Percentiles rank a stretch among this genome's conserved stretches.
These are phyloP conservation scores for Linnemannia elongata DNA, from an alignment of 192 early-diverging fungal species.

Conservation along the genomic window DNA sequence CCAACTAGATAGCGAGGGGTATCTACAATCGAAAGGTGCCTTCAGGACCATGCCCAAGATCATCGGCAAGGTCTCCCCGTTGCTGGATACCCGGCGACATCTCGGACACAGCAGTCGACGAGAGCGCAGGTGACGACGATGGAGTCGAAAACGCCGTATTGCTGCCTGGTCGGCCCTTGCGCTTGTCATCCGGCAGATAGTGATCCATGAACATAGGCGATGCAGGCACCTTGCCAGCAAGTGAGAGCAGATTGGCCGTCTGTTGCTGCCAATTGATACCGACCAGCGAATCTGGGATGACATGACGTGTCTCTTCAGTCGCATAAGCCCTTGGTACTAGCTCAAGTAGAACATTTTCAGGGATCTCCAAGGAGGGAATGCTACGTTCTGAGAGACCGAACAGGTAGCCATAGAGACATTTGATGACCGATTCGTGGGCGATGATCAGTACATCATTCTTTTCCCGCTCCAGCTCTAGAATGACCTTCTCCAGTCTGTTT, in stretches of 20 bases:
- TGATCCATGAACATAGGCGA: conserved; percentile 41
- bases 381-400: conserved; percentile 77
- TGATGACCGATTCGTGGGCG: conserved; percentile 81
- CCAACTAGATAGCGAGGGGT: background rate
- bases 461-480: conserved; percentile 86
- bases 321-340: conserved; percentile 83
- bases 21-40: conserved; percentile 15
- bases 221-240: conserved; percentile 43
- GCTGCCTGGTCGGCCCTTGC: conserved; percentile 3
- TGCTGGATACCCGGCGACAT: background rate
- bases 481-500: conserved; percentile 81
- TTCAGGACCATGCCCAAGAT: conserved; percentile 27
- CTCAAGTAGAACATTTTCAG: conserved; percentile 78
- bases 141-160: conserved; percentile 16
- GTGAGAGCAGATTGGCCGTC: conserved; percentile 24
- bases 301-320: conserved; percentile 69
- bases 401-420: conserved; percentile 85
- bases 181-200: conserved; percentile 34
- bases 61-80: background rate
- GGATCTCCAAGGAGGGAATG: conserved; percentile 83
- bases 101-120: background rate
- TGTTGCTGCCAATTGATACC: conserved; percentile 49
- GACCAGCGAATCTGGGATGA: conserved; percentile 31
- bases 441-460: conserved; percentile 89
- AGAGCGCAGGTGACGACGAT: conserved; percentile 17